Evolutionary conservation across 192 early-diverging fungal species (phyloP).

Genomic region (Entomortierella chlamydospora): DNA sequence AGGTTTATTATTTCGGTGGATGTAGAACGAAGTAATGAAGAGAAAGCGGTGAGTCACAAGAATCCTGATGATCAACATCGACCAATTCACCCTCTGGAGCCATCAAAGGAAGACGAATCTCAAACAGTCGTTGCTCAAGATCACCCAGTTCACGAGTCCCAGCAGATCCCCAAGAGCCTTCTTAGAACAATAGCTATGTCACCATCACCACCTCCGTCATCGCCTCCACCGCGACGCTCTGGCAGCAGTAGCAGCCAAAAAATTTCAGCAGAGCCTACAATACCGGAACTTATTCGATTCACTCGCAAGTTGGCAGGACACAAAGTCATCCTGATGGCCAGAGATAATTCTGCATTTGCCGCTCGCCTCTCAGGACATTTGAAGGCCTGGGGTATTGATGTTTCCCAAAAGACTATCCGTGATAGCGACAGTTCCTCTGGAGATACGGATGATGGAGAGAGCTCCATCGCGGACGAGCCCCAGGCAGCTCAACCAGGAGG

Average conservation of each 20-base stretch:
- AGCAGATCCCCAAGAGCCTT: slow-evolving; percentile 34
- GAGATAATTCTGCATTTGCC: slow-evolving; percentile 64
- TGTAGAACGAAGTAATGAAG: slow-evolving; percentile 33
- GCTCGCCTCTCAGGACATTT: slow-evolving; percentile 63
- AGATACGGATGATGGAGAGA: not conserved
- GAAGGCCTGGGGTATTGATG: slow-evolving; percentile 63
- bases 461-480: slow-evolving; percentile 2
- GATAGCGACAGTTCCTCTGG: not conserved
- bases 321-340: slow-evolving; percentile 61
- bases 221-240: slow-evolving; percentile 28
- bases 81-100: slow-evolving; percentile 36
- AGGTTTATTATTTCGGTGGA: slow-evolving; percentile 50
- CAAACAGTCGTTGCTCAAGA: slow-evolving; percentile 1
- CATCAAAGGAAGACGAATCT: slow-evolving; percentile 18
- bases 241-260: slow-evolving; percentile 26
- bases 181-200: slow-evolving; percentile 31
- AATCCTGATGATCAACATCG: slow-evolving; percentile 12
- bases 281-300: slow-evolving; percentile 58
- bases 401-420: slow-evolving; percentile 29
- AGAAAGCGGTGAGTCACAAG: slow-evolving; percentile 6
- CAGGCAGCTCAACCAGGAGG: slow-evolving; percentile 3
- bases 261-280: slow-evolving; percentile 62
- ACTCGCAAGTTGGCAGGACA: slow-evolving; percentile 56
- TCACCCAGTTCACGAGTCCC: slow-evolving; percentile 26
- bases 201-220: slow-evolving; percentile 26